A percentile compares a stretch with the other conserved stretches of the same genome.
Conservation (phyloP, 78 protist species). For the Cavenderia fasciculata region DNA sequence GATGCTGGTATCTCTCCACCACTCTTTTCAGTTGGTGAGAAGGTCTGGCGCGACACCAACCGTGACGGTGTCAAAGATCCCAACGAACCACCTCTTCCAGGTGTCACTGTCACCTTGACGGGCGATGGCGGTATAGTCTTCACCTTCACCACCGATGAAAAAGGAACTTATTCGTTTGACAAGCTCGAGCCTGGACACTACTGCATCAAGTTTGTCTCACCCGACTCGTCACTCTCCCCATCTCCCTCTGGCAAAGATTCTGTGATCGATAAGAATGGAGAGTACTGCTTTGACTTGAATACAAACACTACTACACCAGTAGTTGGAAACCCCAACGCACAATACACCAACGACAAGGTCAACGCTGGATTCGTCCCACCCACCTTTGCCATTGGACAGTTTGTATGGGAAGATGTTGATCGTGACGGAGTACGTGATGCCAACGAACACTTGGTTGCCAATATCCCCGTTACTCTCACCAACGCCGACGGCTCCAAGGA, state of each 20-base stretch:
- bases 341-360: too few species aligned
- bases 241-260: not conserved
- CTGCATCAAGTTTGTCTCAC: conserved; percentile 1
- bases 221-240: not conserved
- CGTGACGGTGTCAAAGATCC: not conserved
- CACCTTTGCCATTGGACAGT: not conserved
- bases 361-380: not conserved
- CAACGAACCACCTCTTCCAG: not conserved
- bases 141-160: not conserved
- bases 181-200: not conserved
- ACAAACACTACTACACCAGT: too few species aligned
- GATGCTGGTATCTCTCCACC: conserved; percentile 23
- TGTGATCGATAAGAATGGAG: not conserved
- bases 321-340: not conserved
- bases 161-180: not conserved
- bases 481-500: not conserved
- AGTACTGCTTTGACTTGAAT: conserved; percentile 28
- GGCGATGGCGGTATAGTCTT: not conserved
- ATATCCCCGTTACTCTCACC: not conserved
- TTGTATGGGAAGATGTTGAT: not conserved
- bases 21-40: not conserved
- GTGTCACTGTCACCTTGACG: not conserved
- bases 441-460: not conserved
- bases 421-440: not conserved
- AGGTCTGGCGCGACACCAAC: conserved; percentile 4